Evolutionary conservation across 768 basidiomycete genomes (phyloP), one percentile per base, ranked within the genome.

Genomic region (Mycena haematopus): DNA sequence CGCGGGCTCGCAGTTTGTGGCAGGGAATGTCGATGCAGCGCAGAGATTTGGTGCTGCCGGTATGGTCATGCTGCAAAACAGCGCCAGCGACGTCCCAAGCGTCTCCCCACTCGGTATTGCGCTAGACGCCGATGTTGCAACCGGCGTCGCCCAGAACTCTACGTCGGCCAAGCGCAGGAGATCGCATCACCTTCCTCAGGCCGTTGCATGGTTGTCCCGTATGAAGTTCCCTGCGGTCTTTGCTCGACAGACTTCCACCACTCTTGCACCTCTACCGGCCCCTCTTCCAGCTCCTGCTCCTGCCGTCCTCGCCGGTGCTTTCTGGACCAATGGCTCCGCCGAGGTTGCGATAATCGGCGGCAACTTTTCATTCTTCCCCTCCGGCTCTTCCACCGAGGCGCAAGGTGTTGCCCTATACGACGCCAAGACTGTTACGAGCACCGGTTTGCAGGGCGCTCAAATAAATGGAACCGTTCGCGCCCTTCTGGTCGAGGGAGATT

Each of bases 301-400:
- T 0, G 88, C 93, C 19, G 86, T 98, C 62, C 80, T 97, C 57
- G 84, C 93, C 0, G 96, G 93, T 33, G 84, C 85, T 2, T 98
- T 95, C 79, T 98, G 93, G 93, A 90, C 86, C 8, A 97, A 98
- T 71, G 80, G 80, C 38, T 84, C 89, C 6, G 72, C 70, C 47
- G 86, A 92, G 58, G 75, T 93, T 21, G 86, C 86, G 45, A 85
- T 98, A 64, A 79, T 98, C 51, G 96, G 95, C 33, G 96, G 96
- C 36, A 95, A 95, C 73, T 99, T 98, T 73, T 84, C 90, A 0
- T 88, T 88, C 71, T 62, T 79, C 7, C 65, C 77, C 40, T 60
- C 75, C 6, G 71, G 74, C 8, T 76, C 80, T 5, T 76, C 80
- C 1, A 65, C 74, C 19, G 70, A 71, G 2, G 80, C 86, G 2